These are phyloP conservation scores for Lophium mytilinum DNA, from an alignment of 495 filamentous ascomycete species.

Conservation along the genomic window DNA sequence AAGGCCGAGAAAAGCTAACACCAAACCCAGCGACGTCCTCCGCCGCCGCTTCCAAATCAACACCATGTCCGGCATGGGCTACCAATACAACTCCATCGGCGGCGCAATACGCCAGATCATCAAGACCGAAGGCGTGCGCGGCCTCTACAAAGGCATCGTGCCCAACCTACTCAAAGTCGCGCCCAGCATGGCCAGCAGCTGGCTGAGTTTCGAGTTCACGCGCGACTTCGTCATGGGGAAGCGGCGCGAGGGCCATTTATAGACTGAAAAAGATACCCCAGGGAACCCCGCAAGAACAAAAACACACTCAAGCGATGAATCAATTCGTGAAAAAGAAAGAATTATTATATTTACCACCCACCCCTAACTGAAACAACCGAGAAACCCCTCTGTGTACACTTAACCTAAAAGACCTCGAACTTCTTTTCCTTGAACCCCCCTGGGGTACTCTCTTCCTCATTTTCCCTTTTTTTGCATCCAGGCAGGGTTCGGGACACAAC, in stretches of 20 bases:
- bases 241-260: slow-evolving; percentile 8
- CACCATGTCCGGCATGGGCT: slow-evolving; percentile 98
- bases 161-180: slow-evolving; percentile 96
- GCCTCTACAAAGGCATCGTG: slow-evolving; percentile 86
- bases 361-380: no score
- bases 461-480: no score
- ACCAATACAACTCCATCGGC: slow-evolving; percentile 78
- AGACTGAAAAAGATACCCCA: background rate
- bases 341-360: no score
- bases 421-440: no score
- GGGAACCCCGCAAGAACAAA: no score
- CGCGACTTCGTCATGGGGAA: slow-evolving; percentile 66
- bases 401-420: no score
- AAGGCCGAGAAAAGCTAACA: slow-evolving; percentile 21
- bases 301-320: no score
- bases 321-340: no score
- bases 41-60: slow-evolving; percentile 96
- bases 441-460: no score
- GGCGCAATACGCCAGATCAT: slow-evolving; percentile 80
- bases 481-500: no score
- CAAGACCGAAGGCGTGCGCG: slow-evolving; percentile 63
- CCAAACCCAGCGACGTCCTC: slow-evolving; percentile 67
- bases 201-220: slow-evolving; percentile 92
- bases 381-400: no score
- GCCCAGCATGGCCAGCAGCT: slow-evolving; percentile 96